Evolutionary conservation across 2,329 filamentous ascomycete species (phyloP), one percentile per base, ranked within the genome.

Genomic region (Alternaria sp.): DNA sequence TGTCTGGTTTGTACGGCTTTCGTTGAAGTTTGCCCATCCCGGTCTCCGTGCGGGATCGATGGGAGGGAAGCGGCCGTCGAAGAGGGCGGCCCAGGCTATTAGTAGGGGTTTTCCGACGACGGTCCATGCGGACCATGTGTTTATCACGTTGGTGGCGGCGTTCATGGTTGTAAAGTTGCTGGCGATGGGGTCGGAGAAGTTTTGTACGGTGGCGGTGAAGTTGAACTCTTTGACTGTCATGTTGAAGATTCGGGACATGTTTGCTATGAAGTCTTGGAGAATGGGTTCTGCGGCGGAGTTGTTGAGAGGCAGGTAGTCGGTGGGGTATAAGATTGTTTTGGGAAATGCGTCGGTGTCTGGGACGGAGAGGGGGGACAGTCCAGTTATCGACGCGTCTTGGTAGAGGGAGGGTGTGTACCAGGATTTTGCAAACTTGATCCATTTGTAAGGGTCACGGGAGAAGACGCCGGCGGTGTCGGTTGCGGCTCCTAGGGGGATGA

Each of bases 261-360:
- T 76, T 14, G 44, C 60, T 42, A 81, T 75, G 62, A 81, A 81
- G 0, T 57, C 59, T 60, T 80, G 75, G 0, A 81, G 70, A 8
- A 81, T 72, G 1, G 71, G 68, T 38, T 81, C 77, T 0, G 79
- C 78, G 2, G 78, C 77, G 0, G 79, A 54, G 57, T 81, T 81
- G 57, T 69, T 76, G 3, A 81, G 68, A 0, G 80, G 80, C 0
- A 81, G 70, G 53, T 81, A 81, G 47, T 82, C 80, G 3, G 68
- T 71, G 2, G 78, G 78, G 56, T 81, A 81, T 2, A 81, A 59
- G 24, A 81, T 73, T 1, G 75, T 73, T 59, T 79, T 80, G 6
- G 79, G 79, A 49, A 78, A 81, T 0, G 58, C 66, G 6, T 69
- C 61, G 11, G 68, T 75, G 55, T 79, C 75, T 7, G 78, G 75